Percentiles rank a stretch among this genome's conserved stretches.
phyloP scores from a whole-genome alignment of 768 basidiomycete genomes.

The Mycena leptocephala region DNA sequence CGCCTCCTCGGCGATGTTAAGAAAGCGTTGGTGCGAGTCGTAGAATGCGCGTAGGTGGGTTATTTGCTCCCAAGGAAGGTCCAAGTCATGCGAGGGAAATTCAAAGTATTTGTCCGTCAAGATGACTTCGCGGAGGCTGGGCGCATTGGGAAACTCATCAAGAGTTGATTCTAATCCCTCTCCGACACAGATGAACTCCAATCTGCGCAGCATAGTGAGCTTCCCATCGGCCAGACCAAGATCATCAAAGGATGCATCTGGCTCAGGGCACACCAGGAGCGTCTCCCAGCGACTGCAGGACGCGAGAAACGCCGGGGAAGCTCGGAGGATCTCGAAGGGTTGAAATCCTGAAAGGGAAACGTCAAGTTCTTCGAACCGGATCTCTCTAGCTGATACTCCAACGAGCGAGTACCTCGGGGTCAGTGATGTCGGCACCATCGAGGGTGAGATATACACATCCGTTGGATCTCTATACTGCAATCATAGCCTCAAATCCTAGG shows the following conservation, averaged over 20 bases:
- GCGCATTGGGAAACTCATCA: slow-evolving; percentile 9
- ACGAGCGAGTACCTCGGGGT: slow-evolving; percentile 1
- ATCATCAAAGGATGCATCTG: slow-evolving; percentile 9
- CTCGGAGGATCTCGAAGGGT: slow-evolving; percentile 1
- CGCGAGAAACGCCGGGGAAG: slow-evolving; percentile 14
- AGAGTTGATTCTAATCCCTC: slow-evolving; percentile 2
- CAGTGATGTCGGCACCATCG: background rate
- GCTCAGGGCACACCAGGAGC: background rate
- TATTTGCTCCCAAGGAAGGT: slow-evolving; percentile 13
- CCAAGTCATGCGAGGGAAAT: background rate
- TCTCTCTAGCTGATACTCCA: slow-evolving; percentile 14
- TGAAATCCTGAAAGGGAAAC: background rate
- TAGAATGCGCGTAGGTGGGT: slow-evolving; percentile 10
- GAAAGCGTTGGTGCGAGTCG: slow-evolving; percentile 3
- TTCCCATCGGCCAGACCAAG: slow-evolving; percentile 10
- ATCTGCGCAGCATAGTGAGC: slow-evolving; percentile 8
- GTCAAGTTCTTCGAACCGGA: background rate
- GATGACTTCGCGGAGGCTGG: slow-evolving; percentile 13
- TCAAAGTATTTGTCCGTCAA: slow-evolving; percentile 15
- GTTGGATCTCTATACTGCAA: no score
- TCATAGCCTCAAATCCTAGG: no score
- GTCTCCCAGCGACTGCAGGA: slow-evolving; percentile 11
- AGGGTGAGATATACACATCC: slow-evolving; percentile 5
- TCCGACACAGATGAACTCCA: slow-evolving; percentile 2
- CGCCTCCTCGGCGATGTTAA: slow-evolving; percentile 4